phyloP scores from a whole-genome alignment of 192 early-diverging fungal genomes.

The Gryganskiella cystojenkinii region DNA sequence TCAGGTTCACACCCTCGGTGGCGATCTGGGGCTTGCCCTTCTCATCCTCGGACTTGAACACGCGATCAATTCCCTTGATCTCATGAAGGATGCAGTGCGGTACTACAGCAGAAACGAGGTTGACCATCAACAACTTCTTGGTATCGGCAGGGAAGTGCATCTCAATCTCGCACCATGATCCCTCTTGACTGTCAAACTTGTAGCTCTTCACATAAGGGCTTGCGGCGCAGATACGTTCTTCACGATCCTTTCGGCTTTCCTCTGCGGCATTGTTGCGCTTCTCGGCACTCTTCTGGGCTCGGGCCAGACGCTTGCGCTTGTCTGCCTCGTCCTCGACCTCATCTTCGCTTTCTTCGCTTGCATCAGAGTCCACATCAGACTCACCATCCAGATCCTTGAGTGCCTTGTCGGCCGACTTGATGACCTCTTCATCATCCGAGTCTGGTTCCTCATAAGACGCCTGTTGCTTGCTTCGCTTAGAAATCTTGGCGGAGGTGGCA shows the following conservation, averaged over 20 bases:
- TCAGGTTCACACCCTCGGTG: slow-evolving; percentile 93
- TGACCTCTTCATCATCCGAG: slow-evolving; percentile 81
- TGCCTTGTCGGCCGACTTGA: slow-evolving; percentile 52
- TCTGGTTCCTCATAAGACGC: slow-evolving; percentile 86
- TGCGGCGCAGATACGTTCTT: slow-evolving; percentile 63
- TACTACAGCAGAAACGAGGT: slow-evolving; percentile 82
- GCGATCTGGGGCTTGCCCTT: slow-evolving; percentile 64
- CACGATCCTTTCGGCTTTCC: slow-evolving; percentile 50
- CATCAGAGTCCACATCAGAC: slow-evolving; percentile 45
- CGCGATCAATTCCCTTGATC: slow-evolving; percentile 81
- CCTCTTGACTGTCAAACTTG: slow-evolving; percentile 73
- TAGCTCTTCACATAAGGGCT: slow-evolving; percentile 77
- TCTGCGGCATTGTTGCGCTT: slow-evolving; percentile 19
- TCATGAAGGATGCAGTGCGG: slow-evolving; percentile 85
- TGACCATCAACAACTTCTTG: slow-evolving; percentile 96
- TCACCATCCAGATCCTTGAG: slow-evolving; percentile 50
- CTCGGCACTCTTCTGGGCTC: slow-evolving; percentile 30
- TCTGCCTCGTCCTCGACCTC: slow-evolving; percentile 51
- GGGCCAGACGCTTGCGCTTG: slow-evolving; percentile 41
- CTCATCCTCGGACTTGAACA: slow-evolving; percentile 82
- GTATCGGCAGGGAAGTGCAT: slow-evolving; percentile 90
- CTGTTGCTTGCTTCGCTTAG: slow-evolving; percentile 68
- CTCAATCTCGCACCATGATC: slow-evolving; percentile 83
- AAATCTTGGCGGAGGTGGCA: slow-evolving; percentile 74
- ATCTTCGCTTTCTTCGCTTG: slow-evolving; percentile 40